Conservation (phyloP, 169 alveolate species). For the Plasmodium ovale region DNA sequence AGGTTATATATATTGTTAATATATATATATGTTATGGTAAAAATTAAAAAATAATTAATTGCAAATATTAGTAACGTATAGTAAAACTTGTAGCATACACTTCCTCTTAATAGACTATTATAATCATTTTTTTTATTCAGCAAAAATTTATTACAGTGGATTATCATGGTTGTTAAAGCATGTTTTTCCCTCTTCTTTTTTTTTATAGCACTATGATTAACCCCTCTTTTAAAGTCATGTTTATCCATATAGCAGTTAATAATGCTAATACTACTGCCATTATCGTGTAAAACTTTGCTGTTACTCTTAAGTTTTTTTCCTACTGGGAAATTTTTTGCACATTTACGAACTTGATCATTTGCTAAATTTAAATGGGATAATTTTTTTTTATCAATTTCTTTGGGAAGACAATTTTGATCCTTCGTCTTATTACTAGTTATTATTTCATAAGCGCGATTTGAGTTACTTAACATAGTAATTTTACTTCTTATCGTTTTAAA, state of each 20-base stretch:
- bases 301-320: not conserved
- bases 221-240: not conserved
- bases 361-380: not conserved
- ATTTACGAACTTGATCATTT: not conserved
- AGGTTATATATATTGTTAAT: conserved; percentile 42
- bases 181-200: conserved; percentile 53
- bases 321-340: not conserved
- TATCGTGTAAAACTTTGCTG: not conserved
- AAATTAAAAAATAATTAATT: conserved; percentile 43
- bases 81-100: not conserved
- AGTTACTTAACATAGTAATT: not conserved
- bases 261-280: not conserved
- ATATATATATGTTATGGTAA: conserved; percentile 43
- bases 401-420: not conserved
- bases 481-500: conserved; percentile 11
- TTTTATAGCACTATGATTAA: not conserved
- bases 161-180: conserved; percentile 19
- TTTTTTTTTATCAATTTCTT: not conserved
- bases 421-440: not conserved
- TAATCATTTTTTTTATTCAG: conserved; percentile 40
- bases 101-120: conserved; percentile 19
- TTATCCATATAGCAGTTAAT: not conserved
- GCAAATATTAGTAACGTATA: not conserved
- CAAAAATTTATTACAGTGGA: conserved; percentile 34
- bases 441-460: not conserved